Base-by-base conservation (phyloP, 2,329 filamentous ascomycete genomes). In the Penicillium thymicola region DNA sequence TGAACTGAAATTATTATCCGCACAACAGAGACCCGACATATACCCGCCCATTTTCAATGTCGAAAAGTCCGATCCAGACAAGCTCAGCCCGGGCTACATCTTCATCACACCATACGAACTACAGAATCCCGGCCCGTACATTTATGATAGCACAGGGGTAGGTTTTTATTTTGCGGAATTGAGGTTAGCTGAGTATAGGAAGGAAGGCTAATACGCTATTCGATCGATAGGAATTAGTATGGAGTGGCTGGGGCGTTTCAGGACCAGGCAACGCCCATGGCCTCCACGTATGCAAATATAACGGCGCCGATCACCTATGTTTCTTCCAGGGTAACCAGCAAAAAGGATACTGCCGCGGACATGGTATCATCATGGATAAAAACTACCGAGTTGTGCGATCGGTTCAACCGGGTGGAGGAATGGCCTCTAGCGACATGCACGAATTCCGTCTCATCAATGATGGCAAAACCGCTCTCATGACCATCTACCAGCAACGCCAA, bases 301-400 rank as follows among this genome's bases (percentile, higher is more conserved):
- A 78, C 27, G 78, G 76, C 14, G 69, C 70, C 54, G 72, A 78
- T 45, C 80, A 82, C 60, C 63, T 82, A n/a, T 82, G 79, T 65
- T 81, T 78, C 67, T 82, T 80, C 66, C 76, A 81, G 56, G 79
- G 79, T 34, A 73, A 76, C 52, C 79, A 82, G 58, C 77, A 80
- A 58, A 77, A 78, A 51, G 79, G 79, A 28, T 82, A 81, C 56
- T 79, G 78, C 28, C 73, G 78, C 41, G 80, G 80, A 6, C 79
- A 81, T 71, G 79, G 79, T 40, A 71, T 81, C 23, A 82, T 82
- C 55, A 76, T 82, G 77, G 76, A 82, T 62, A 74, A 75, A 51
- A 71, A 72, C 43, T 82, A 82, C 62, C 72, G 76, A 40, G 75
- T 79, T 41, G 79, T 81, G 43, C 75, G 76, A 62, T 80, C 77